Conservation (phyloP, 768 basidiomycete species). For the Rickenella mellea region DNA sequence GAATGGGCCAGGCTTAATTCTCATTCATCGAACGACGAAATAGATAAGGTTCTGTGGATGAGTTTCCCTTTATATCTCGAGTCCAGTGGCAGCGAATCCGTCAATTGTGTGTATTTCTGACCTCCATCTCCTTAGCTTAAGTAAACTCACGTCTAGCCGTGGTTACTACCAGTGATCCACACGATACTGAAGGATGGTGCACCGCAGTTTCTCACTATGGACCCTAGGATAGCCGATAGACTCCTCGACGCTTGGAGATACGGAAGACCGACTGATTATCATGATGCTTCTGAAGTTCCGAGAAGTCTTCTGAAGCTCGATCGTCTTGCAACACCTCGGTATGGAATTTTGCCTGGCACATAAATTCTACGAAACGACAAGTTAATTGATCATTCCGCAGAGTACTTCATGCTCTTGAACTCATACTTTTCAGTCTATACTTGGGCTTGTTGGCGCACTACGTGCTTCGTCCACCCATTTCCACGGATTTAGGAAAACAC, state of each 20-base stretch:
- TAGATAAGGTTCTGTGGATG: conserved; percentile 42
- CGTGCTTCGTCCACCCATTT: conserved; percentile 3
- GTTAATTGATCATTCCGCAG: conserved; percentile 17
- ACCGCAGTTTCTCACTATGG: conserved; percentile 28
- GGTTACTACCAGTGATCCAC: conserved; percentile 29
- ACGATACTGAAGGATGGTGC: conserved; percentile 22
- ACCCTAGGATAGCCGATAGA: conserved; percentile 31
- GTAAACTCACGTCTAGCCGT: not conserved
- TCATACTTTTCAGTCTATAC: conserved; percentile 27
- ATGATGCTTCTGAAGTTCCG: not conserved
- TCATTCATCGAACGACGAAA: conserved; percentile 17
- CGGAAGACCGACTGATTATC: conserved; percentile 12
- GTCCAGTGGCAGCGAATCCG: conserved; percentile 7
- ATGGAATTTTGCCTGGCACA: conserved; percentile 9
- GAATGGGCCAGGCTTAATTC: not conserved
- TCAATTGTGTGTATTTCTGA: conserved; percentile 13
- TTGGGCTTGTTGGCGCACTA: conserved; percentile 30
- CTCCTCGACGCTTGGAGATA: conserved; percentile 31
- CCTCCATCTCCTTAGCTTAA: not conserved
- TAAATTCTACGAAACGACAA: conserved; percentile 4
- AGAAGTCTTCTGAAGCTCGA: conserved; percentile 11
- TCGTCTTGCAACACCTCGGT: conserved; percentile 40
- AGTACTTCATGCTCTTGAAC: conserved; percentile 34
- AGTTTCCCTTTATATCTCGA: conserved; percentile 26
- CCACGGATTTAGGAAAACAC: not conserved